A percentile compares a stretch with the other conserved stretches of the same genome.
Conservation (phyloP, 805 yeast species). For the Starmerella tilneyi region DNA sequence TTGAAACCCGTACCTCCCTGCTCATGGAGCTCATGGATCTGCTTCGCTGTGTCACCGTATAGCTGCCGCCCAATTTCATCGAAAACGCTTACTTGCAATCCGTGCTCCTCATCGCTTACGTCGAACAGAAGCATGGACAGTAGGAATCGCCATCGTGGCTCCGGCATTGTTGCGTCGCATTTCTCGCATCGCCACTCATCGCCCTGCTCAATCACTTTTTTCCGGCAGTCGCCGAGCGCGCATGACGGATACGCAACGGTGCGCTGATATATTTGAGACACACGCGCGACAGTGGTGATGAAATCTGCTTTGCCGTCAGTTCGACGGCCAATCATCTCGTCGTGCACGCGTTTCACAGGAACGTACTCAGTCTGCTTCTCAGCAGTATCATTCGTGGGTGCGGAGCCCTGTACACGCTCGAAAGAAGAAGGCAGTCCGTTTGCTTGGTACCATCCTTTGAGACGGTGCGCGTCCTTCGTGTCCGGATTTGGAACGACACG, state of each 20-base stretch:
- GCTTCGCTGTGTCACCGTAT: slow-evolving; percentile 56
- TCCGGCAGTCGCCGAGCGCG: slow-evolving; percentile 60
- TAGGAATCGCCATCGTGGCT: slow-evolving; percentile 72
- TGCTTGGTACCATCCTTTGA: slow-evolving; percentile 92
- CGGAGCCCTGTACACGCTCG: slow-evolving; percentile 8
- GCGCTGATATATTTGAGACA: slow-evolving; percentile 61
- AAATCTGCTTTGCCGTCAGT: slow-evolving; percentile 68
- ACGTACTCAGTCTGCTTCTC: slow-evolving; percentile 43
- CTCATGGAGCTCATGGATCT: slow-evolving; percentile 34
- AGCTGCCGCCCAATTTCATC: slow-evolving; percentile 71
- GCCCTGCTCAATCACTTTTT: slow-evolving; percentile 63
- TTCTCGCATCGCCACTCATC: slow-evolving; percentile 90
- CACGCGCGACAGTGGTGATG: slow-evolving; percentile 63
- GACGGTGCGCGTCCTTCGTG: slow-evolving; percentile 69
- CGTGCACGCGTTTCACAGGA: slow-evolving; percentile 55
- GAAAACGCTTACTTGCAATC: slow-evolving; percentile 71
- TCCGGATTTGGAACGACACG: slow-evolving; percentile 75
- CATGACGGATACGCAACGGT: slow-evolving; percentile 88
- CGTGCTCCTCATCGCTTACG: slow-evolving; percentile 41
- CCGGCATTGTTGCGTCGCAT: slow-evolving; percentile 59
- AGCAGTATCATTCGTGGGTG: slow-evolving; percentile 27
- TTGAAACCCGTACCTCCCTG: slow-evolving; percentile 27
- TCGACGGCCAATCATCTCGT: slow-evolving; percentile 49
- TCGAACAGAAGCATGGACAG: slow-evolving; percentile 71
- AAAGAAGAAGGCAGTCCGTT: slow-evolving; percentile 32